phyloP scores from a whole-genome alignment of 164 flowering plant species.

The Saururus chinensis region DNA sequence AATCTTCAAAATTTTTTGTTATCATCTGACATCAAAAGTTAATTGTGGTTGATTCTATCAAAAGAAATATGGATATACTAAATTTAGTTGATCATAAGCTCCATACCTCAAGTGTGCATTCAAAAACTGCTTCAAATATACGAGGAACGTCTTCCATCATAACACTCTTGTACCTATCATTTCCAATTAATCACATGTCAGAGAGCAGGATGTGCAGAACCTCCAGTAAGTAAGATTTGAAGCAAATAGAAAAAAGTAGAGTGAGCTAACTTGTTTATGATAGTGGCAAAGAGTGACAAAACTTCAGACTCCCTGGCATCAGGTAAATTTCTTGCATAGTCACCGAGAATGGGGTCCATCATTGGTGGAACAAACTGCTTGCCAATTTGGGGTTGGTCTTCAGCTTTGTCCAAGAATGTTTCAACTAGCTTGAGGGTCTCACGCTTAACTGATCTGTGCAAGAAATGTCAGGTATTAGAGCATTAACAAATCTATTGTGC shows the following conservation, averaged over 20 bases:
- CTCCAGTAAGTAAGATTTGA: neutral
- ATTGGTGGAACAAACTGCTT: conserved; percentile 98
- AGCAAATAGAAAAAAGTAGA: neutral
- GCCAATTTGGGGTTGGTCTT: conserved; percentile 93
- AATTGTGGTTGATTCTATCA: conserved; percentile 1
- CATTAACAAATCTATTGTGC: neutral
- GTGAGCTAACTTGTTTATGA: conserved; percentile 73
- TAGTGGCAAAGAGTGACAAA: conserved; percentile 90
- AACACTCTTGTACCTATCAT: conserved; percentile 57
- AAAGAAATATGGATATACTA: no score
- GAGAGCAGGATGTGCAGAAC: neutral
- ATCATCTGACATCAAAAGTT: conserved; percentile 69
- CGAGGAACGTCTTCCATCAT: conserved; percentile 98
- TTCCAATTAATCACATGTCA: neutral
- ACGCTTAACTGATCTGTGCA: conserved; percentile 83
- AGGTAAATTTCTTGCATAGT: conserved; percentile 90
- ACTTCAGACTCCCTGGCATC: conserved; percentile 99
- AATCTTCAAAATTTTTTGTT: conserved; percentile 95
- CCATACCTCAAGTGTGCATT: conserved; percentile 87
- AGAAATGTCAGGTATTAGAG: neutral
- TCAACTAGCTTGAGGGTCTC: conserved; percentile 95
- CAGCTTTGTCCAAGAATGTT: conserved; percentile 97
- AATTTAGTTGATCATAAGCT: neutral
- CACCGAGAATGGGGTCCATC: conserved; percentile 98
- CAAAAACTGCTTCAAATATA: conserved; percentile 93